Evolutionary conservation across 441 rosid genomes (phyloP), one percentile per base, ranked within the genome.

Genomic region (Adansonia madagascariensis): DNA sequence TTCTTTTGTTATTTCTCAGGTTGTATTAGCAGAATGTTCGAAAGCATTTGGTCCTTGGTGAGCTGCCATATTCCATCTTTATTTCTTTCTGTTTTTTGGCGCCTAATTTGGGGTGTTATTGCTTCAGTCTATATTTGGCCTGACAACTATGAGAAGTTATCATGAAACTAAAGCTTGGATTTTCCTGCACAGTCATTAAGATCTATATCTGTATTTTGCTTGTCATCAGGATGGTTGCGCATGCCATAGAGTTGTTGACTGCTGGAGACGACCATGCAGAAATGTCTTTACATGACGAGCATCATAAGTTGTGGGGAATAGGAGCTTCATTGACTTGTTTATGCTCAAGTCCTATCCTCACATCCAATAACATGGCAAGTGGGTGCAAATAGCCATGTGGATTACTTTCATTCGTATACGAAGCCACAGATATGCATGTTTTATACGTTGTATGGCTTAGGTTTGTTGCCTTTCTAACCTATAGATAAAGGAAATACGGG

Each of bases 311-410:
- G 80, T 97, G 98, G 73, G 97, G 87, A 79, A 91, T 92, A 72
- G 85, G 98, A 92, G 84, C 99, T 95, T 72, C 89, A 92, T 80
- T 88, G 95, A 61, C 92, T 95, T 85, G 89, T 83, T 77, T 92
- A 93, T 83, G 99, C 98, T 77, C 97, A 93, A 95, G 94, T 95
- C 81, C 89, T 95, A 73, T 88, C 97, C 75, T 90, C 98, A 71
- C 99, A 95, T 88, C 83, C 86, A 49, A 85, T 93, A 84, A 95
- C 98, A 31, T 95, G 99, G 97, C 99, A 95, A 85, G 99, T 93
- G 82, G 84, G 90, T 73, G 65, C 50, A 55, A 39, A 41, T 56
- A 35, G 41, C 31, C 52, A 2, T 10, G 15, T 43, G 8, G 55
- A 67, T 18, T 67, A 44, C 71, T 67, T 3, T 9, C 55, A 44